Evolutionary conservation across 805 yeast species (phyloP), one percentile per base, ranked within the genome.

Genomic region (Kodamaea jinghongensis): DNA sequence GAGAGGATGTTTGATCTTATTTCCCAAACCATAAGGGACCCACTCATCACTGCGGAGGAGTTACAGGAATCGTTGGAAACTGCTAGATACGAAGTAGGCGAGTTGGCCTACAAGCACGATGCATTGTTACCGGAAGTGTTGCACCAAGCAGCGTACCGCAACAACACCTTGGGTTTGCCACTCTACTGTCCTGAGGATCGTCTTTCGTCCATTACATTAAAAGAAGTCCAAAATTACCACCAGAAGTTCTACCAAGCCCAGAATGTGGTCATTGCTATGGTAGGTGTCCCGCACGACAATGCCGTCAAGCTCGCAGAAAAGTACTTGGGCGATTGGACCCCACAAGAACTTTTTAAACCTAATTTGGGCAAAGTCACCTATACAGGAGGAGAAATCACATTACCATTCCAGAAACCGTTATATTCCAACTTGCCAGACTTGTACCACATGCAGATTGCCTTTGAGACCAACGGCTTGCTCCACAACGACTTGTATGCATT

Each of bases 401-500:
- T 67, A 23, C 74, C 74, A 12, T 61, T 55, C 51, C 67, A 63
- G 37, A 60, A 63, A 6, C 73, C 73, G 13, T 42, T 67, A 8
- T 64, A 58, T 46, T 52, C 63, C 20, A 77, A 76, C 55, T 67
- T 79, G 42, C 91, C 93, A 8, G 91, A 86, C 48, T 78, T 90
- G 46, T 83, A 81, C 45, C 95, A 91, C 58, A 74, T 91, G 54
- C 87, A 87, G 58, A 73, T 93, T 27, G 96, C 85, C 1, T 93
- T 86, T 58, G 91, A 93, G 60, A 95, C 97, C 16, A 70, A 85
- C 2, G 83, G 96, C 1, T 82, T 89, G 23, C 76, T 79, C 37
- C 82, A 85, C 56, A 87, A 86, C 13, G 97, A 93, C 52, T 79
- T 90, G 31, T 93, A 93, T 55, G 95, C 96, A 1, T 68, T 89